These are phyloP conservation scores for Plasmopara muralis DNA, from an alignment of 352 stramenopile genomes.

Conservation along the genomic window DNA sequence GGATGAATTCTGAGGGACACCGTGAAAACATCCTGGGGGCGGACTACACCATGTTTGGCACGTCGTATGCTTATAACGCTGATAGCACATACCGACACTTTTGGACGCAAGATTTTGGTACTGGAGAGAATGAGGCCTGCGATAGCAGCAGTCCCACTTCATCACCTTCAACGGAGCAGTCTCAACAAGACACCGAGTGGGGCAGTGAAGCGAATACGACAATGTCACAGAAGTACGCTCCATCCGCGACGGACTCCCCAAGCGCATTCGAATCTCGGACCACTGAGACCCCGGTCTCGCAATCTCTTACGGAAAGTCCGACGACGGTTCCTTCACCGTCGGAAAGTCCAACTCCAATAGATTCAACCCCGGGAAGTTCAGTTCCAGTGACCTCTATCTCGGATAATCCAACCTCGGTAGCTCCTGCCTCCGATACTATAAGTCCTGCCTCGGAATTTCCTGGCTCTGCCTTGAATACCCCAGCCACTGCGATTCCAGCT, in stretches of 20 bases:
- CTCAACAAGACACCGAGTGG: not conserved
- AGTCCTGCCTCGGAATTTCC: too few species aligned
- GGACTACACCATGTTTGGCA: slow-evolving; percentile 38
- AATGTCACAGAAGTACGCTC: not conserved
- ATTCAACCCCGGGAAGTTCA: too few species aligned
- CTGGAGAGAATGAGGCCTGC: slow-evolving; percentile 26
- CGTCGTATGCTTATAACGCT: slow-evolving; percentile 26
- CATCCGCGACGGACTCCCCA: not conserved
- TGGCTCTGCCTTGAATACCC: too few species aligned
- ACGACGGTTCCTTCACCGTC: not conserved
- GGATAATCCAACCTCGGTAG: not conserved
- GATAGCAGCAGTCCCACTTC: slow-evolving; percentile 6
- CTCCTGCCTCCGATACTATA: too few species aligned
- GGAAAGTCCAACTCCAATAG: not conserved
- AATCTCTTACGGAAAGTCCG: not conserved
- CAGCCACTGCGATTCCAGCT: too few species aligned
- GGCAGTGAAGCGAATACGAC: not conserved
- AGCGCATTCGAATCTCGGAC: not conserved
- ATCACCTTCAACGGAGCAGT: not conserved
- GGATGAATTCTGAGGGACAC: slow-evolving; percentile 55
- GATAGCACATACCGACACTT: slow-evolving; percentile 39
- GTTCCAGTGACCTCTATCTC: not conserved
- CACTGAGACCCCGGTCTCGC: not conserved
- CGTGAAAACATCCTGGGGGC: slow-evolving; percentile 34
- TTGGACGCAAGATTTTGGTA: slow-evolving; percentile 54